These are phyloP conservation scores for Pharus latifolius DNA, from an alignment of 176 grass and related monocot species.

Conservation along the genomic window DNA sequence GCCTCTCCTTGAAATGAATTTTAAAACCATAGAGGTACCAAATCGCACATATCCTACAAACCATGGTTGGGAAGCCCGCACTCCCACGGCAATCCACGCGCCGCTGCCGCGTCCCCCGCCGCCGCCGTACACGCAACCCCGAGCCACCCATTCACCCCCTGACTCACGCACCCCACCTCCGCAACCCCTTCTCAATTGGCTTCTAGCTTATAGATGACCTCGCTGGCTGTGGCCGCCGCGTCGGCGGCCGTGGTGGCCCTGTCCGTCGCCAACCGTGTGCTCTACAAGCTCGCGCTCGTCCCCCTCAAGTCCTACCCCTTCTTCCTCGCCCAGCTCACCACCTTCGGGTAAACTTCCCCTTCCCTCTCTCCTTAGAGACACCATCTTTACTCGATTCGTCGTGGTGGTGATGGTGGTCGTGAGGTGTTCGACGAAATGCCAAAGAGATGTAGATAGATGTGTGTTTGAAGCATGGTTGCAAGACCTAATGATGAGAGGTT, in stretches of 20 bases:
- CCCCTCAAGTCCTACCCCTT: conserved; percentile 83
- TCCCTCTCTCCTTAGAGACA: background rate
- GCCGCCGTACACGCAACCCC: too few species aligned
- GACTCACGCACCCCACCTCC: background rate
- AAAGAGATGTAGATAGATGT: background rate
- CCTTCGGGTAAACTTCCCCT: conserved; percentile 54
- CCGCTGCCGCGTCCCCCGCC: background rate
- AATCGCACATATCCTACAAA: background rate
- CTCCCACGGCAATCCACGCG: conserved; percentile 9
- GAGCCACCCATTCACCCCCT: too few species aligned
- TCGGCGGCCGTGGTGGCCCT: conserved; percentile 34
- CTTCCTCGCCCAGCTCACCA: conserved; percentile 85
- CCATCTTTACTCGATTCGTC: too few species aligned
- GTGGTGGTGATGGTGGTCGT: too few species aligned
- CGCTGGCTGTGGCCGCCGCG: conserved; percentile 19
- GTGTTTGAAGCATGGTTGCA: background rate
- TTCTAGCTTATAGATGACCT: background rate
- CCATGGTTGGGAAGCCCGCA: background rate
- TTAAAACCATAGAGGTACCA: background rate
- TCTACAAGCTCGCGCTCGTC: conserved; percentile 88
- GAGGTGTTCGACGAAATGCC: conserved; percentile 29
- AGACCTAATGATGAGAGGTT: background rate
- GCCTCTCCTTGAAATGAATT: background rate
- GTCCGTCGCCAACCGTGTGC: conserved; percentile 73
- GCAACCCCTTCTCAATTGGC: background rate